Base-by-base conservation (phyloP, 306 rosid species). In the Quercus aquifolioides region DNA sequence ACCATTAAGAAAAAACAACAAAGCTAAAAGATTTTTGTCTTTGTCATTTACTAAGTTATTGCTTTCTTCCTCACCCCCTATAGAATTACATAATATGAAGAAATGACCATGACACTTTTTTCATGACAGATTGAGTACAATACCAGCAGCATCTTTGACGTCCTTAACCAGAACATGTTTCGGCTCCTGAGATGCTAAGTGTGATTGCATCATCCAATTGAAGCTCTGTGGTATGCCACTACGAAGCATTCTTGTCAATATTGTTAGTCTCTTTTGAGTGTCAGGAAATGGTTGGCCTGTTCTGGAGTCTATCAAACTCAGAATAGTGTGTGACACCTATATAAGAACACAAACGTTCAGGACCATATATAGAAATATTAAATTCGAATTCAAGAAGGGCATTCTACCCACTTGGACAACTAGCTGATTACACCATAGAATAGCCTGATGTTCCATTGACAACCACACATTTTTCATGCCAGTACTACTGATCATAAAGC, bases 371-470 rank as follows among this genome's bases (percentile, higher is more conserved):
- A 82, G 70, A 80, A 84, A 62, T 63, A 75, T 17, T 57, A 46
- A 65, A 23, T 69, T 52, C 77, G n/a, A 79, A 25, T 81, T 46
- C 55, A 73, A 62, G 71, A 62, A 77, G 55, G 71, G 55, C 76
- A 49, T 43, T 56, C 62, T 71, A 75, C 98, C 89, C 79, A 93
- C 99, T 89, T 96, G 99, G 78, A 91, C 74, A 80, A 93, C 99
- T 71, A 96, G 69, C 83, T 96, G 99, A 85, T 93, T 96, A 74
- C 99, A 96, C 99, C 99, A 96, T 81, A 96, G 83, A 75, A 96
- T 93, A 64, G 92, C 99, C 85, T 91, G 97, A 88, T 96, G 99
- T 80, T 96, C 99, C 99, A 93, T 96, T 73, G 99, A 96, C 82
- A 96, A 81, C 99, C 99, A 96, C 81, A 96, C 99, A 89, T 93